phyloP scores from a whole-genome alignment of 306 rosid genomes.

The Lablab purpureus region DNA sequence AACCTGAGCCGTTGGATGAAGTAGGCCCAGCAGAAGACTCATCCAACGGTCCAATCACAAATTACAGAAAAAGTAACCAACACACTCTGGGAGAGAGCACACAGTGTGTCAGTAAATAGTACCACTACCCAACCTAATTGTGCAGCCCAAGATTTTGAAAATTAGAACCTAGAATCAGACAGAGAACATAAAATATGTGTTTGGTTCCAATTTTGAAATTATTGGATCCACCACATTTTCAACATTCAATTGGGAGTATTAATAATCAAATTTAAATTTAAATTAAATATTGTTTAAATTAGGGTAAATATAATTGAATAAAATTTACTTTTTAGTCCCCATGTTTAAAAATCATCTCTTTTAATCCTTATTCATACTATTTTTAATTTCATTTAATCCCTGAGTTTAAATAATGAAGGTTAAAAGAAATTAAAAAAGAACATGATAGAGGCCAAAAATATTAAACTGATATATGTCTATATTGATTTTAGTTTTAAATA shows the following conservation, averaged over 20 bases:
- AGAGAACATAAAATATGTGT: background rate
- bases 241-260: background rate
- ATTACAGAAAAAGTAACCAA: constrained; percentile 1
- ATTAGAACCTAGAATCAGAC: background rate
- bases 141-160: constrained; percentile 47
- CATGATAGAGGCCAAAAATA: too few species aligned
- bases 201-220: background rate
- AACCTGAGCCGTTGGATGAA: constrained; percentile 41
- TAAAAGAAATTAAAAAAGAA: too few species aligned
- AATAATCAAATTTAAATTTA: background rate
- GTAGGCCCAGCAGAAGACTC: constrained; percentile 5
- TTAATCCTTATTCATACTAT: too few species aligned
- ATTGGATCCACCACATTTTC: background rate
- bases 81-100: background rate
- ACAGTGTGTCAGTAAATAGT: constrained; percentile 35
- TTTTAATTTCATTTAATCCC: too few species aligned
- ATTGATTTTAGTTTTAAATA: background rate
- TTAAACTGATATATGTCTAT: background rate
- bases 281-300: background rate
- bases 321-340: too few species aligned
- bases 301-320: too few species aligned
- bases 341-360: too few species aligned
- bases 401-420: too few species aligned
- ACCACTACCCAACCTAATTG: background rate
- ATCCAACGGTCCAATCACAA: constrained; percentile 48